Conservation (phyloP, 139 green algal species). For the Deuterostichococcus epilithicus region DNA sequence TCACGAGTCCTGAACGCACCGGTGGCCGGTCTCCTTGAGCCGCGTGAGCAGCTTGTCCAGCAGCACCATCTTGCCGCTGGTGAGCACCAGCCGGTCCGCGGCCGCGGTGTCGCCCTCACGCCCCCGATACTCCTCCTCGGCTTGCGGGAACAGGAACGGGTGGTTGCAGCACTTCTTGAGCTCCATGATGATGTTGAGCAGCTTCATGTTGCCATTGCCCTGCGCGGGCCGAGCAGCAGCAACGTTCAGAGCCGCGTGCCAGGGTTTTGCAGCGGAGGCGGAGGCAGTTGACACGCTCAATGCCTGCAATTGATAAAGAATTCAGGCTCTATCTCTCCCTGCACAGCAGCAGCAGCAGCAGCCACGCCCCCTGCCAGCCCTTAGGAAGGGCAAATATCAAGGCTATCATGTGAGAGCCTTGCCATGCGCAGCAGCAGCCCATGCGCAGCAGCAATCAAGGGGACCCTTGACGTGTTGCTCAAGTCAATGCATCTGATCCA, state of each 20-base stretch:
- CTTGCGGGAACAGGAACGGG: constrained; percentile 70
- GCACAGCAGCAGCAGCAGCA: no score
- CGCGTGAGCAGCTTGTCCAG: constrained; percentile 90
- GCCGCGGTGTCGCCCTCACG: constrained; percentile 36
- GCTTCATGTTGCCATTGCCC: constrained; percentile 49
- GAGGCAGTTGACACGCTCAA: neutral
- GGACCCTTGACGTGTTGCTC: no score
- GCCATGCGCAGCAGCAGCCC: neutral
- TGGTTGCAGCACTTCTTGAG: constrained; percentile 96
- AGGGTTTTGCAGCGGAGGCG: neutral
- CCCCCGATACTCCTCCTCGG: constrained; percentile 57
- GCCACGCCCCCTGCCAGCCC: no score
- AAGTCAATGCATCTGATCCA: neutral
- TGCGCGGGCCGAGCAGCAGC: neutral
- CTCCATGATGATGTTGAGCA: constrained; percentile 91
- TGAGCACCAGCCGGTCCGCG: constrained; percentile 66
- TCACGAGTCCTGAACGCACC: constrained; percentile 21
- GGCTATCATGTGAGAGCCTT: no score
- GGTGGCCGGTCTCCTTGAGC: constrained; percentile 78
- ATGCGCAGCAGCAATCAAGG: neutral
- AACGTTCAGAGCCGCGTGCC: neutral
- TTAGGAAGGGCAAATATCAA: no score
- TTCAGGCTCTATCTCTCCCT: no score
- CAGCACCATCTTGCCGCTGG: constrained; percentile 83
- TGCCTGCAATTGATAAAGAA: neutral